These are phyloP conservation scores for Mrakia gelida DNA, from an alignment of 768 basidiomycete genomes.

Conservation along the genomic window DNA sequence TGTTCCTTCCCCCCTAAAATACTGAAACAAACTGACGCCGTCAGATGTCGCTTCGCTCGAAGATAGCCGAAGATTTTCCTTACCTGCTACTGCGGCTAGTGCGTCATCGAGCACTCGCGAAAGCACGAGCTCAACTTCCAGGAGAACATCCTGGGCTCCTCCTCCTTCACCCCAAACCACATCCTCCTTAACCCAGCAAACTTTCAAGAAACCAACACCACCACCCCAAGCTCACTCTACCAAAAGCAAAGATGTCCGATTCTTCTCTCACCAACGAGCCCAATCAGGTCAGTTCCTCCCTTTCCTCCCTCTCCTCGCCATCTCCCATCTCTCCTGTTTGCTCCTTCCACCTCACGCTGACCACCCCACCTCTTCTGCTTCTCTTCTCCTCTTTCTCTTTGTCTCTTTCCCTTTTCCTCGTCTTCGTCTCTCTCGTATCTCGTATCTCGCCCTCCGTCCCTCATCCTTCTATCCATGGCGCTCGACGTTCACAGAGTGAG, in stretches of 20 bases:
- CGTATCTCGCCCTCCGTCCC: no score
- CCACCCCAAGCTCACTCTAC: not conserved
- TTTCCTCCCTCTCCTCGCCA: not conserved
- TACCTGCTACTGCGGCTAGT: no score
- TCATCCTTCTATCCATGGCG: no score
- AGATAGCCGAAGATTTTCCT: no score
- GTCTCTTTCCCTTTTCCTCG: conserved; percentile 8
- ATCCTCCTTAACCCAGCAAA: not conserved
- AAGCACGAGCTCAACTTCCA: no score
- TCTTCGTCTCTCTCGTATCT: not conserved
- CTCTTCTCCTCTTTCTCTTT: not conserved
- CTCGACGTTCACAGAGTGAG: no score
- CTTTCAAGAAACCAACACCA: not conserved
- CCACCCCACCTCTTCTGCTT: not conserved
- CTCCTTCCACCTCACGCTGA: not conserved
- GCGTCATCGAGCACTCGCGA: no score
- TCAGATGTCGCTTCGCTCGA: no score
- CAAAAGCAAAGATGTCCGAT: not conserved
- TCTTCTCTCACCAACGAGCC: conserved; percentile 19
- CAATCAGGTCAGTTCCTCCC: not conserved
- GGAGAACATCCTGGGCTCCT: no score
- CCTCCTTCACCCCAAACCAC: no score
- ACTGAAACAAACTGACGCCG: no score
- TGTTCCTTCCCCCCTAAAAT: not conserved
- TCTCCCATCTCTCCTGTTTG: not conserved